Evolutionary conservation across 1,139 yeast species (phyloP), one percentile per base, ranked within the genome.

Genomic region (Pichia sp.): DNA sequence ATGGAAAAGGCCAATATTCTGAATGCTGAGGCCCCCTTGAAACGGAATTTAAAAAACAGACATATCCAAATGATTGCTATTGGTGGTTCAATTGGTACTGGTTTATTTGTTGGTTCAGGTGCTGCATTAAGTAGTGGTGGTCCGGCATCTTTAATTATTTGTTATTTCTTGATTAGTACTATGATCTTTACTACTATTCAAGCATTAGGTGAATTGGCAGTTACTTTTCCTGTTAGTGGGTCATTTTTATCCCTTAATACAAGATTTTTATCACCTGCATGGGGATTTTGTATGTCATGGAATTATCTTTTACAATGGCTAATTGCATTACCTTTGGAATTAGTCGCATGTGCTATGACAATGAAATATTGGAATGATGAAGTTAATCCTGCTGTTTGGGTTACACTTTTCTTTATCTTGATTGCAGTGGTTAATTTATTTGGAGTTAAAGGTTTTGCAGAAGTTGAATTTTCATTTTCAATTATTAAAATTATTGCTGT

Each of bases 31-130:
- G 69, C 86, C n/a, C 89, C 89, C 1, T 69, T 83, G 49, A 65
- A 76, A 38, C 68, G 84, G 55, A 69, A 72, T 32, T 68, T 82
- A 41, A 76, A 78, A 49, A 67, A 64, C 35, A 66, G 82, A 60
- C 75, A 82, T 66, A 64, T 83, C 52, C 81, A 80, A 55, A 80
- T 83, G 83, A 78, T 84, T 56, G 89, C 91, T 33, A 79, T 84
- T 53, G 93, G 93, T 53, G 91, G 93, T 44, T 72, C 86, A 39
- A 81, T 84, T 51, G 93, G 94, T 59, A 81, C 74, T 5, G 75
- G 75, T 37, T 59, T 70, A 40, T 69, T 68, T 51, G 73, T 78
- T 31, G 81, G 80, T 49, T 68, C 76, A 27, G 86, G 85, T 42
- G 68, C 68, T 45, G 77, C 84, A 6, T 65, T 80, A 50, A 62